Percentiles rank a stretch among this genome's conserved stretches.
phyloP scores from a whole-genome alignment of 1,284 basidiomycete species.

The Wallemia ichthyophaga region DNA sequence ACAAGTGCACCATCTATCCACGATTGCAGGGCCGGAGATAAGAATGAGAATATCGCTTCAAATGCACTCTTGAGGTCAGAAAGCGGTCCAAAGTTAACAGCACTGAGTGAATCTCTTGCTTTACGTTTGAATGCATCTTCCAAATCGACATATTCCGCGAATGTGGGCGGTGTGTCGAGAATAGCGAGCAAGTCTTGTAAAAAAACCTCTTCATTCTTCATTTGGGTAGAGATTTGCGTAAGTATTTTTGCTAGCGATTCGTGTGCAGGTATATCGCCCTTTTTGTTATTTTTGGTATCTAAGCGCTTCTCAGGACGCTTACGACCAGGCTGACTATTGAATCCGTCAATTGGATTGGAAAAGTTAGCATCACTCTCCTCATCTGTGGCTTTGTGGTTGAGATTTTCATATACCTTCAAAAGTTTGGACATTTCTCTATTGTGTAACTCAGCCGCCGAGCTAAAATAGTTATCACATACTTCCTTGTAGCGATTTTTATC shows the following conservation, averaged over 20 bases:
- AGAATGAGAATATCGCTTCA: slow-evolving; percentile 83
- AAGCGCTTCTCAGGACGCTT: neutral
- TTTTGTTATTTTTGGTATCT: neutral
- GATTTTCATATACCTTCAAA: slow-evolving; percentile 27
- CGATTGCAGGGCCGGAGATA: slow-evolving; percentile 47
- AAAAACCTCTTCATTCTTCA: slow-evolving; percentile 62
- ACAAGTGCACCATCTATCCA: slow-evolving; percentile 54
- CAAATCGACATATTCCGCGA: slow-evolving; percentile 79
- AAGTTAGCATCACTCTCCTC: slow-evolving; percentile 38
- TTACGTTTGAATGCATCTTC: slow-evolving; percentile 83
- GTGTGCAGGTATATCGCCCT: slow-evolving; percentile 28
- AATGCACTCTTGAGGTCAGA: slow-evolving; percentile 62
- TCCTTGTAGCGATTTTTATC: slow-evolving; percentile 54
- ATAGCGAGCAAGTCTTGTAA: slow-evolving; percentile 75
- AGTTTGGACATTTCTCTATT: slow-evolving; percentile 43
- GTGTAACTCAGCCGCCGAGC: slow-evolving; percentile 48
- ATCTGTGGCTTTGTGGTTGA: slow-evolving; percentile 33
- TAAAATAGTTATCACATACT: slow-evolving; percentile 72
- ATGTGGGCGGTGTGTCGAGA: slow-evolving; percentile 58
- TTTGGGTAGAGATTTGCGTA: slow-evolving; percentile 39
- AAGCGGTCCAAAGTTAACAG: slow-evolving; percentile 30
- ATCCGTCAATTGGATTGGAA: slow-evolving; percentile 13
- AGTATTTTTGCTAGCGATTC: slow-evolving; percentile 52
- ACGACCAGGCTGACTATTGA: neutral
- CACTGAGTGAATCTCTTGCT: slow-evolving; percentile 32